These are phyloP conservation scores for Lachancea quebecensis DNA, from an alignment of 805 yeast genomes.

Conservation along the genomic window DNA sequence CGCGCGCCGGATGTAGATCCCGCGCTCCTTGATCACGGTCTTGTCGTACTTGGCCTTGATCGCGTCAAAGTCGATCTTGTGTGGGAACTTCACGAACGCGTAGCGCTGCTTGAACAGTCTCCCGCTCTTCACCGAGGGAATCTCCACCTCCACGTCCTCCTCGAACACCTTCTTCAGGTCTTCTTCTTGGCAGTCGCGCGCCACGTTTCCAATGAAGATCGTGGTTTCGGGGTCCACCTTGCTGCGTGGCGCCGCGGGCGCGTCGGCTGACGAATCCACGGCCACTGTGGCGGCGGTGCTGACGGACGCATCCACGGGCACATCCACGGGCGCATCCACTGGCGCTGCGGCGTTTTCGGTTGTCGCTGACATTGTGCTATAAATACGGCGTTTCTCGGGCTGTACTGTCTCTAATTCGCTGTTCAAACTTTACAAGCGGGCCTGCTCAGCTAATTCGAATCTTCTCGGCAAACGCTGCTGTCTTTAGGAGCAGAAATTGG, in stretches of 20 bases:
- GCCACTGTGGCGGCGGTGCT: not conserved
- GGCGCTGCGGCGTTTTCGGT: too few relatives aligned
- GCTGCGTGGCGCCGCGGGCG: constrained; percentile 2
- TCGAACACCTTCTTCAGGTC: constrained; percentile 24
- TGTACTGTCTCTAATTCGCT: too few relatives aligned
- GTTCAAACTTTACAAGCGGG: too few relatives aligned
- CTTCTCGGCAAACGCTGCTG: too few relatives aligned
- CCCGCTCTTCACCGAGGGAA: constrained; percentile 23
- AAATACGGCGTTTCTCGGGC: too few relatives aligned
- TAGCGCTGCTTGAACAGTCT: constrained; percentile 25
- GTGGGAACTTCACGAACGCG: constrained; percentile 30
- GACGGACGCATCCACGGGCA: not conserved
- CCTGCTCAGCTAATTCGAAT: too few relatives aligned
- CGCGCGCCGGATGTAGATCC: constrained; percentile 29
- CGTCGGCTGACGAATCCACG: not conserved
- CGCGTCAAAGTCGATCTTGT: constrained; percentile 26
- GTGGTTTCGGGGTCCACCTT: constrained; percentile 30
- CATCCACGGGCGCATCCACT: too few relatives aligned
- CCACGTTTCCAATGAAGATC: constrained; percentile 29
- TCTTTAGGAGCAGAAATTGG: too few relatives aligned
- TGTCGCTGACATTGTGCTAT: too few relatives aligned
- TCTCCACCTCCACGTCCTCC: constrained; percentile 28
- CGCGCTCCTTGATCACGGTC: constrained; percentile 26
- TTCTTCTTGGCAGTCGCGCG: constrained; percentile 24
- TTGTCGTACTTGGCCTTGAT: constrained; percentile 27